These are phyloP conservation scores for Cyberlindnera sargentensis DNA, from an alignment of 805 yeast species.

Conservation along the genomic window DNA sequence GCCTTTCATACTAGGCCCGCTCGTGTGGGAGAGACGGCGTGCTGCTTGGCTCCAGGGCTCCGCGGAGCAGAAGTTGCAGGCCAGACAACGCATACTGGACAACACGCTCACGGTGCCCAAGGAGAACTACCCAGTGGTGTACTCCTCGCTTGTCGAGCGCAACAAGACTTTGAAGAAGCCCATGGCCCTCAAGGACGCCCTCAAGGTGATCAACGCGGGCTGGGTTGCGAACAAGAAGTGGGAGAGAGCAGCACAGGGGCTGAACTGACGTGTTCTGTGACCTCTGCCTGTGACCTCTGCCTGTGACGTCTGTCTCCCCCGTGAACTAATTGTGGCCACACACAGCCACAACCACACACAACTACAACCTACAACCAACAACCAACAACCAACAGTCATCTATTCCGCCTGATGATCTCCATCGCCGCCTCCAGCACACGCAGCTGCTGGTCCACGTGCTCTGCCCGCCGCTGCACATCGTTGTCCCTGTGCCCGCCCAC, in stretches of 20 bases:
- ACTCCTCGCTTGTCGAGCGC: slow-evolving; percentile 62
- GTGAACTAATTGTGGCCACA: no score
- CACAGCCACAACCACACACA: no score
- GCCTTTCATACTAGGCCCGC: slow-evolving; percentile 46
- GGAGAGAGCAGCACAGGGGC: slow-evolving; percentile 44
- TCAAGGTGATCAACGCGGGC: slow-evolving; percentile 70
- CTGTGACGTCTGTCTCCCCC: no score
- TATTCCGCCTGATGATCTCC: slow-evolving; percentile 27
- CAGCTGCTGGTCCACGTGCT: slow-evolving; percentile 62
- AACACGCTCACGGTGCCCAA: slow-evolving; percentile 30
- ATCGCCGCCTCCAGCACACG: slow-evolving; percentile 60
- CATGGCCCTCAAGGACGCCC: slow-evolving; percentile 65
- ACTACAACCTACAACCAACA: no score
- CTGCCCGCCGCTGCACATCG: slow-evolving; percentile 49
- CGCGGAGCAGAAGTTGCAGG: slow-evolving; percentile 14
- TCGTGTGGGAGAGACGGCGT: slow-evolving; percentile 66
- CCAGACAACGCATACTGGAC: slow-evolving; percentile 17
- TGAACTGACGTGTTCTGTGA: slow-evolving; percentile 8
- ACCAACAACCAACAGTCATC: slow-evolving; percentile 1
- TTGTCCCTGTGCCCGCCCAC: slow-evolving; percentile 2
- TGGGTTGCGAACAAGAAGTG: slow-evolving; percentile 79
- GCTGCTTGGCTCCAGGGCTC: slow-evolving; percentile 54
- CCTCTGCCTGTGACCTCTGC: neutral
- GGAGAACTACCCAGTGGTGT: slow-evolving; percentile 54
- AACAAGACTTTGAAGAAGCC: slow-evolving; percentile 61